phyloP scores from a whole-genome alignment of 2,329 filamentous ascomycete genomes.

The Geosmithia flava region DNA sequence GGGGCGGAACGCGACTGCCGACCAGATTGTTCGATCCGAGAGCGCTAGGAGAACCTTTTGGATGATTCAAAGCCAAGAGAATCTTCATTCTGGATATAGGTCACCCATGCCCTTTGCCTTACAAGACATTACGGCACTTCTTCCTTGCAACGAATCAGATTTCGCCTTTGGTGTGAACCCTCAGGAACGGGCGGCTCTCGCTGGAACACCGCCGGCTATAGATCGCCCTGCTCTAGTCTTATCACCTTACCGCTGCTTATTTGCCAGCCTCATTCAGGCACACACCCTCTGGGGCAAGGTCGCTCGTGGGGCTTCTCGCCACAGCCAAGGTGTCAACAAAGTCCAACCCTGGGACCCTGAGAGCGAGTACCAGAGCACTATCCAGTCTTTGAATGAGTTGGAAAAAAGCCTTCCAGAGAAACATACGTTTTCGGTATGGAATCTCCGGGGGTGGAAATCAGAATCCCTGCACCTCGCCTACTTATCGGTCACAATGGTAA shows the following conservation, averaged over 20 bases:
- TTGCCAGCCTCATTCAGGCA: constrained; percentile 22
- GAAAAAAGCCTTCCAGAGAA: constrained; percentile 15
- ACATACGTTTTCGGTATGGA: constrained; percentile 21
- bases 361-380: constrained; percentile 12
- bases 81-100: constrained; percentile 20
- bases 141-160: constrained; percentile 22
- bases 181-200: constrained; percentile 15
- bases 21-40: constrained; percentile 18
- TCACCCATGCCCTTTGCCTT: constrained; percentile 18
- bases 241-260: constrained; percentile 12
- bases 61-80: constrained; percentile 23
- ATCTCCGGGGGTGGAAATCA: constrained; percentile 19
- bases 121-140: constrained; percentile 19
- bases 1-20: constrained; percentile 8
- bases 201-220: constrained; percentile 15
- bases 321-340: constrained; percentile 4
- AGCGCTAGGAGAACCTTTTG: constrained; percentile 21
- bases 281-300: constrained; percentile 23
- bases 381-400: constrained; percentile 10
- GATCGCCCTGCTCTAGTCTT: not conserved
- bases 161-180: constrained; percentile 21
- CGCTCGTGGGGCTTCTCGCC: constrained; percentile 13
- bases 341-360: constrained; percentile 10
- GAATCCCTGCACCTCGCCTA: constrained; percentile 21
- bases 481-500: constrained; percentile 19